Conservation (phyloP, 495 filamentous ascomycete species). For the Saxispiralis lemnorum region DNA sequence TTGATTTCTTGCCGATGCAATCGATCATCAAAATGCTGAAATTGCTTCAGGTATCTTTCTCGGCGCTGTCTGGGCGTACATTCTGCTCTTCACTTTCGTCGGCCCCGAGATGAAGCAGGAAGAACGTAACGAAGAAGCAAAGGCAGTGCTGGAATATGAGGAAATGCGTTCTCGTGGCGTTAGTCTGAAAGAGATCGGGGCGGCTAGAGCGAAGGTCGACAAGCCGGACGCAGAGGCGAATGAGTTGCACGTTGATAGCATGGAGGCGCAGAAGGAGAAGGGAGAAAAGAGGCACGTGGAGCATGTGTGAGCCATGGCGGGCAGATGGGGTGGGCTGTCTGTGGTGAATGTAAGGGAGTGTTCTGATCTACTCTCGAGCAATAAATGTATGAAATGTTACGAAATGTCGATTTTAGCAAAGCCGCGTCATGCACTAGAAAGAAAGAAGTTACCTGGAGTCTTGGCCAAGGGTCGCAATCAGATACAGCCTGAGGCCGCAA, state of each 20-base stretch:
- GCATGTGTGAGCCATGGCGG: too few species aligned
- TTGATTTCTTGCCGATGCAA: not conserved
- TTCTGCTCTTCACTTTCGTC: constrained; percentile 23
- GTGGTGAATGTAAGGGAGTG: too few species aligned
- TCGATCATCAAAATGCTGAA: not conserved
- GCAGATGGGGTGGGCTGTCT: too few species aligned
- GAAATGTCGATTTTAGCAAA: too few species aligned
- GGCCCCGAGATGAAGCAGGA: constrained; percentile 26
- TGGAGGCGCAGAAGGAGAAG: too few species aligned
- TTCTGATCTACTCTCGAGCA: too few species aligned
- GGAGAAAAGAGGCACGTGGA: too few species aligned
- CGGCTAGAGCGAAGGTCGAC: constrained; percentile 5
- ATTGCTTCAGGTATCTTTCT: constrained; percentile 16
- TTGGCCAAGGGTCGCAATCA: too few species aligned
- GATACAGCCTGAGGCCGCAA: too few species aligned
- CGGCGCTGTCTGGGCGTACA: constrained; percentile 22
- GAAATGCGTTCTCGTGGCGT: constrained; percentile 18
- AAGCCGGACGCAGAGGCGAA: not conserved
- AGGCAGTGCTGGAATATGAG: constrained; percentile 19
- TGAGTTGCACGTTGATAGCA: not conserved
- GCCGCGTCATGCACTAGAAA: too few species aligned
- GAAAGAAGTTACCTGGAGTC: too few species aligned
- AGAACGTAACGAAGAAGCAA: constrained; percentile 22
- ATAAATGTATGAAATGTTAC: too few species aligned
- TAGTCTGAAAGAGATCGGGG: constrained; percentile 19